Base-by-base conservation (phyloP, 441 rosid species). In the Aquilaria agallochum region DNA sequence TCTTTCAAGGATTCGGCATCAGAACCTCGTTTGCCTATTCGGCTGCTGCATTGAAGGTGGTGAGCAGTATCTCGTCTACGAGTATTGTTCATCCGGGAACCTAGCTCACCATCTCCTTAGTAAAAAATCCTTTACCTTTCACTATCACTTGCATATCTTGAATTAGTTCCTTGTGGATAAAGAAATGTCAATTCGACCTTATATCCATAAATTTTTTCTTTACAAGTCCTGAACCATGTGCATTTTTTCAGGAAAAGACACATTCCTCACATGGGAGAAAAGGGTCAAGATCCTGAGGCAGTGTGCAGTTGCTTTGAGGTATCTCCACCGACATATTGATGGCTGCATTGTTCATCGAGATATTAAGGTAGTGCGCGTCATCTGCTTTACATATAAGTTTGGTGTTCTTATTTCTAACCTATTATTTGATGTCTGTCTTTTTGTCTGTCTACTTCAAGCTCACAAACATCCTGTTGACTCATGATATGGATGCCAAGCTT, bases 341-440 rank as follows among this genome's bases (percentile, higher is more conserved):
- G 94, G 94, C 11, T 84, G 88, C 80, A 83, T 87, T 47, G 94
- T 87, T 14, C 94, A 87, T 47, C 70, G 94, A 75, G 94, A 87
- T 70, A 72, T 87, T 52, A 84, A 84, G 88, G 93, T 87, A 70
- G 52, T 11, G 50, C 27, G 20, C 20, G 36, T 51, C 45, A 60
- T 34, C 34, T 50, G 9, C 31, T 5, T 7, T 36, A 36, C 42
- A 36, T 36, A 36, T 36, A 36, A 36, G 42, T 36, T 36, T 36
- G 5, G 42, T 36, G 42, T 36, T 36, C 7, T 36, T 5, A 34
- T 34, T 34, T 34, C 40, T 3, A 6, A 36, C 42, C 42, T 8
- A 36, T 8, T 36, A 36, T 36, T 36, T 36, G 42, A 5, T 36
- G 6, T 36, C 42, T 34, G 40, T 36, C 42, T 36, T 1, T 36